Conservation (phyloP, 208 protist species). For the Blechomonas ayalai region DNA sequence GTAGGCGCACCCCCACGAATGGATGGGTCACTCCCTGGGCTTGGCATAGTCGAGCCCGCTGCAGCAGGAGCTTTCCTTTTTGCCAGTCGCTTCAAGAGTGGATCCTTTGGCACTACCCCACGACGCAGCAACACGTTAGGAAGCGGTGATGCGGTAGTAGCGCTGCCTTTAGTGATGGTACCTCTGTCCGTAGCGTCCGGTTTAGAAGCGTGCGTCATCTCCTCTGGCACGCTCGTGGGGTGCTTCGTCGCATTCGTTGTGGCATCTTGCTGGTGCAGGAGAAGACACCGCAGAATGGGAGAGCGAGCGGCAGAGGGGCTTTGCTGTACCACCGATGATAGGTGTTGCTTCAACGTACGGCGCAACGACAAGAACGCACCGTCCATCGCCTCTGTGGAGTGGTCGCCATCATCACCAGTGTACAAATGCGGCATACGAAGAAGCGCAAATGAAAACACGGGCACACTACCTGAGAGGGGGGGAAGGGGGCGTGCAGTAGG, state of each 20-base stretch:
- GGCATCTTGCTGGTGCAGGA: too few species aligned
- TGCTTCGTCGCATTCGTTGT: neutral
- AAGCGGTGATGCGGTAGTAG: conserved; percentile 1
- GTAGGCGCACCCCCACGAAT: neutral
- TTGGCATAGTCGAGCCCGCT: conserved; percentile 10
- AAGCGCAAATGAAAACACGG: too few species aligned
- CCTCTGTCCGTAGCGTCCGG: conserved; percentile 1
- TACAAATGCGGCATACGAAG: too few species aligned
- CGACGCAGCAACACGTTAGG: conserved; percentile 36
- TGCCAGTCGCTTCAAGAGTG: conserved; percentile 39
- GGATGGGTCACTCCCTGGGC: neutral
- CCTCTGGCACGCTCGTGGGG: neutral
- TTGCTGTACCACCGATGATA: conserved; percentile 6
- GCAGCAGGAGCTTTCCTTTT: conserved; percentile 15
- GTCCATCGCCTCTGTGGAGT: conserved; percentile 13
- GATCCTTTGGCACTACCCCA: conserved; percentile 51
- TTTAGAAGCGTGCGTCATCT: neutral
- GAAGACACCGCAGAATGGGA: conserved; percentile 30
- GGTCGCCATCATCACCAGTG: neutral
- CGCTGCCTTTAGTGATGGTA: conserved; percentile 2
- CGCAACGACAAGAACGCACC: conserved; percentile 18
- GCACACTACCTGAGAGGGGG: too few species aligned
- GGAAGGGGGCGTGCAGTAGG: too few species aligned
- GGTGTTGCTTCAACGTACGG: neutral
- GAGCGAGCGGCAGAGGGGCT: conserved; percentile 28